Base-by-base conservation (phyloP, 2,329 filamentous ascomycete genomes). In the Hymenotorrendiella dingleyae region DNA sequence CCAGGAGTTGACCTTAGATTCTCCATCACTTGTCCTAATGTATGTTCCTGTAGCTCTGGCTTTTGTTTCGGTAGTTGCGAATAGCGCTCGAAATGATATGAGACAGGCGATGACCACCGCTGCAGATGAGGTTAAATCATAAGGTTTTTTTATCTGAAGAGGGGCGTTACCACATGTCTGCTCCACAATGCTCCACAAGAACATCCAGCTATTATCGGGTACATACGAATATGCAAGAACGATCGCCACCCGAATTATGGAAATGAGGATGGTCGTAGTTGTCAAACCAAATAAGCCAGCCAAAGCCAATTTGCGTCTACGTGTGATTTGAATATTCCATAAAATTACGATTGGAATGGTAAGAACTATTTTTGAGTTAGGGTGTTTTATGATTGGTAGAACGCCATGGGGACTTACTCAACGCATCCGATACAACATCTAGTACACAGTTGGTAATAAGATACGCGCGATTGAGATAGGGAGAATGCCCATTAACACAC, bases 341-440 rank as follows among this genome's bases (percentile, higher is more conserved):
- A 38, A n/a, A 16, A 38, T 38, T 14, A 23, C 36, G 12, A 27
- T 28, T 11, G 36, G 36, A 20, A 38, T 38, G 8, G 36, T 38
- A 3, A 38, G 9, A n/a, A 38, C 36, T 38, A 17, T 19, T 8
- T n/a, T 27, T 9, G 11, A 26, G 17, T 9, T 36, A 4, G 16
- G 17, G 4, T 22, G 11, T 22, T 37, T 26, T 6, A 26, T 11
- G 11, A 9, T 5, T 6, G 21, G 9, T 27, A 8, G 8, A 7
- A 24, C 10, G 21, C 12, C 8, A 38, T n/a, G n/a, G n/a, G n/a
- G n/a, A 20, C 36, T 27, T 27, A 38, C 36, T 38, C 4, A 38
- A 17, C 8, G 20, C n/a, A 21, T 38, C 36, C 20, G 36, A 27
- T 9, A 38, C 23, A 38, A 38, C 36, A 38, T 38, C 36, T 23